Percentiles rank a stretch among this genome's conserved stretches.
Evolutionary conservation across 306 rosid species (phyloP).

Genomic region (Inga oerstediana): DNA sequence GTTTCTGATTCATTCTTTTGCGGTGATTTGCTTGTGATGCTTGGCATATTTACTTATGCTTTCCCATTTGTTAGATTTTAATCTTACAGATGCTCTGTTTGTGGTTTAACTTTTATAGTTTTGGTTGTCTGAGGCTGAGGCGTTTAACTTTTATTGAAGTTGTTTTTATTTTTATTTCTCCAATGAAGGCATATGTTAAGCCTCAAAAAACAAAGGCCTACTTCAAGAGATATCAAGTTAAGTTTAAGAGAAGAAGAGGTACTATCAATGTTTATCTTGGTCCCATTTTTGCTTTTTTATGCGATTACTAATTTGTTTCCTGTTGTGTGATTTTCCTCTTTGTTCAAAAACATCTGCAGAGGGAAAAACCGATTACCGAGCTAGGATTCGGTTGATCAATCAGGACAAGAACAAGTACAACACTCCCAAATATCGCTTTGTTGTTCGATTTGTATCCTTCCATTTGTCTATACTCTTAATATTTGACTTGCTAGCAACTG

Average conservation of each 20-base stretch:
- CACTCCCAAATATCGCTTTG: constrained; percentile 83
- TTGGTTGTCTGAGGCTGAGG: background rate
- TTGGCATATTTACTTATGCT: background rate
- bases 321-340: background rate
- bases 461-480: no score
- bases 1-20: background rate
- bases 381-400: constrained; percentile 84
- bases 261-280: background rate
- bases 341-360: constrained; percentile 44
- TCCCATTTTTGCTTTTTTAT: background rate
- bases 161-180: background rate
- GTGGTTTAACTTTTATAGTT: background rate
- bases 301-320: background rate
- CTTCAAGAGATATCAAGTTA: constrained; percentile 53
- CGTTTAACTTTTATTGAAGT: background rate
- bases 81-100: background rate
- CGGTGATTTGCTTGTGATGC: background rate
- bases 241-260: constrained; percentile 59
- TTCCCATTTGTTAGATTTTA: background rate
- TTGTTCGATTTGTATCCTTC: constrained; percentile 84
- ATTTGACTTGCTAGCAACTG: background rate
- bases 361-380: constrained; percentile 92
- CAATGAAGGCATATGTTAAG: constrained; percentile 36
- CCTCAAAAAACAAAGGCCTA: constrained; percentile 47
- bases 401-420: constrained; percentile 93